Percentiles rank a stretch among this genome's conserved stretches.
These are phyloP conservation scores for Pascua guehoae DNA, from an alignment of 1,284 basidiomycete genomes.

Conservation along the genomic window DNA sequence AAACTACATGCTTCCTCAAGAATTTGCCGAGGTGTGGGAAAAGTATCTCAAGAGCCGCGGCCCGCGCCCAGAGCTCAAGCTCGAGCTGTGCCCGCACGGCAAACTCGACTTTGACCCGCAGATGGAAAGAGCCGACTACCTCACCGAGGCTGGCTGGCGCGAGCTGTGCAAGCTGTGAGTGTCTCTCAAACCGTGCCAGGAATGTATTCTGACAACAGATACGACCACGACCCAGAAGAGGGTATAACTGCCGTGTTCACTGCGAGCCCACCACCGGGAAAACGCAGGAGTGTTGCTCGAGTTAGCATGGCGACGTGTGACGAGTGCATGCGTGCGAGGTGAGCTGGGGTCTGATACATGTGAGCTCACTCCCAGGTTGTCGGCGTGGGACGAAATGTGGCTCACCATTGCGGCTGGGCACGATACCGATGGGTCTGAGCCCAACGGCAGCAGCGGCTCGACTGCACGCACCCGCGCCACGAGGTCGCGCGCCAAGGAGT, in stretches of 20 bases:
- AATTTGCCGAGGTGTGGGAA: slow-evolving; percentile 25
- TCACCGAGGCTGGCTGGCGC: slow-evolving; percentile 26
- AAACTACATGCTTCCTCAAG: slow-evolving; percentile 28
- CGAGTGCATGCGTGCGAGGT: slow-evolving; percentile 13
- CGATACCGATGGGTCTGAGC: neutral
- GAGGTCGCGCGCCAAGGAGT: neutral
- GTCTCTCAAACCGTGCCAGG: too few species aligned
- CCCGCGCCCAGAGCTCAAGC: slow-evolving; percentile 12
- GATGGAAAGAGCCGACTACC: slow-evolving; percentile 16
- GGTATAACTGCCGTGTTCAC: slow-evolving; percentile 21
- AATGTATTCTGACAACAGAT: slow-evolving; percentile 4
- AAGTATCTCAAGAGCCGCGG: slow-evolving; percentile 10
- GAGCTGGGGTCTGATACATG: neutral
- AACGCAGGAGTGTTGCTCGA: neutral
- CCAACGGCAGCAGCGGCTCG: neutral
- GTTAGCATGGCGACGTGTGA: slow-evolving; percentile 13
- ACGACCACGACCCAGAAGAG: slow-evolving; percentile 17
- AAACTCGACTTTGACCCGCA: slow-evolving; percentile 36
- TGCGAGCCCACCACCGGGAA: neutral
- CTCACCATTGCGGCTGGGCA: slow-evolving; percentile 16
- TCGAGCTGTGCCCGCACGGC: slow-evolving; percentile 36
- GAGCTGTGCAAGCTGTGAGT: slow-evolving; percentile 26
- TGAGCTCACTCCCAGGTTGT: slow-evolving; percentile 9
- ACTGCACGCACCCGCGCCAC: neutral
- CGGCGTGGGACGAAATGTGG: slow-evolving; percentile 18